Percentiles rank a stretch among this genome's conserved stretches.
Conservation (phyloP, 257 asterid species). For the Forsythia viridissima region DNA sequence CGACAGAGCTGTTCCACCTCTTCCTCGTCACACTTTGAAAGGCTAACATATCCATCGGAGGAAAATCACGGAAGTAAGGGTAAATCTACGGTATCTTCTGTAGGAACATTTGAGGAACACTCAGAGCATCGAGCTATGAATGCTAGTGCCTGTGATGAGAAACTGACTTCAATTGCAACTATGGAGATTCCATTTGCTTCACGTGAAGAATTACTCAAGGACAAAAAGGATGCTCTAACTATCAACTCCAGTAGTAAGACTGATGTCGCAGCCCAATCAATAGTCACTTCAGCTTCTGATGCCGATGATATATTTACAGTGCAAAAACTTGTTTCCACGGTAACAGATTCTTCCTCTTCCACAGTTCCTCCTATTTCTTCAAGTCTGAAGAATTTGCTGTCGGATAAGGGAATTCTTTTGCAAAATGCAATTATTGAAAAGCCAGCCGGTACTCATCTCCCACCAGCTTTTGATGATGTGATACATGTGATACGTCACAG, state of each 20-base stretch:
- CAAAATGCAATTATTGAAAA: conserved; percentile 51
- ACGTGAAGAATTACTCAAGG: conserved; percentile 25
- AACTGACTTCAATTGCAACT: conserved; percentile 24
- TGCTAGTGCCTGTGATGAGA: conserved; percentile 38
- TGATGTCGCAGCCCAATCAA: conserved; percentile 25
- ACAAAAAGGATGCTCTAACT: conserved; percentile 32
- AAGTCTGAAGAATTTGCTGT: conserved; percentile 39
- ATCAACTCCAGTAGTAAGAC: conserved; percentile 19
- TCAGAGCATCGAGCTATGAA: conserved; percentile 40
- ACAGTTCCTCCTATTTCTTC: conserved; percentile 37
- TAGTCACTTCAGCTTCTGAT: conserved; percentile 32
- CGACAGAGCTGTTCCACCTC: conserved; percentile 55
- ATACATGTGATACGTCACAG: conserved; percentile 69
- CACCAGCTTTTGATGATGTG: conserved; percentile 61
- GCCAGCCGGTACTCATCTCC: conserved; percentile 33
- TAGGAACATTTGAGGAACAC: conserved; percentile 31
- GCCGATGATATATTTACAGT: conserved; percentile 56
- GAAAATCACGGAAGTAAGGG: conserved; percentile 33
- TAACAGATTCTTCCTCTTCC: conserved; percentile 36
- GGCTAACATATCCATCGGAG: conserved; percentile 31
- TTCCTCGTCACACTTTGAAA: conserved; percentile 55
- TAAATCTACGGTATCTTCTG: conserved; percentile 30
- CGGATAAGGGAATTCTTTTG: conserved; percentile 40
- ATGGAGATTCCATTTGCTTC: conserved; percentile 27
- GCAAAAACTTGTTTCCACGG: conserved; percentile 39